These are phyloP conservation scores for Trametes villosa DNA, from an alignment of 768 basidiomycete species.

Conservation along the genomic window DNA sequence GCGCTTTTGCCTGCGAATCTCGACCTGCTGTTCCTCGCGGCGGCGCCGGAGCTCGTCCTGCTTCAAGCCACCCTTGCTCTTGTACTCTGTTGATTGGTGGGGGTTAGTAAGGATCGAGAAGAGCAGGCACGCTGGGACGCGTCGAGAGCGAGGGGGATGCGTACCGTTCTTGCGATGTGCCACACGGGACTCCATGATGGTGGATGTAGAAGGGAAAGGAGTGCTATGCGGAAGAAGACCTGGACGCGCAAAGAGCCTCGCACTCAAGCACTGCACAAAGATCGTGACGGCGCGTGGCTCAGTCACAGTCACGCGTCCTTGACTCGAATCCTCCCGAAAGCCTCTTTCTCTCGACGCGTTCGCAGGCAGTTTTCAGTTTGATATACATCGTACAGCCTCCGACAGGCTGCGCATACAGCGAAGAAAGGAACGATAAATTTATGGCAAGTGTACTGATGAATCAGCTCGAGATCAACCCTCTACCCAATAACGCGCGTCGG, in stretches of 20 bases:
- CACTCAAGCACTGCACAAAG: slow-evolving; percentile 25
- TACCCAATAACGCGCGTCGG: slow-evolving; percentile 34
- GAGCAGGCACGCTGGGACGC: background rate
- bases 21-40: slow-evolving; percentile 98
- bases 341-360: background rate
- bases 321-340: slow-evolving; percentile 17
- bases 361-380: background rate
- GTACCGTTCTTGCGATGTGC: slow-evolving; percentile 76
- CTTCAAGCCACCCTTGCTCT: slow-evolving; percentile 88
- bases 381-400: background rate
- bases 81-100: slow-evolving; percentile 67
- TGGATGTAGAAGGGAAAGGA: slow-evolving; percentile 27
- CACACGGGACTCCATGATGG: slow-evolving; percentile 58
- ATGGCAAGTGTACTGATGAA: background rate
- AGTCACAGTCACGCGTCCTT: slow-evolving; percentile 27
- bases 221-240: slow-evolving; percentile 23
- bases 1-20: slow-evolving; percentile 97
- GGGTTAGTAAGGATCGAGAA: slow-evolving; percentile 39
- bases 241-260: slow-evolving; percentile 28
- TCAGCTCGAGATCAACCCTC: background rate
- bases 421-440: too few relatives aligned
- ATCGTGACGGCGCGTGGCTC: slow-evolving; percentile 25
- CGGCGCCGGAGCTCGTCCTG: slow-evolving; percentile 94
- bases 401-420: background rate
- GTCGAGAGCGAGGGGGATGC: slow-evolving; percentile 26